Conservation (phyloP, 805 yeast species). For the Lachancea sp. region DNA sequence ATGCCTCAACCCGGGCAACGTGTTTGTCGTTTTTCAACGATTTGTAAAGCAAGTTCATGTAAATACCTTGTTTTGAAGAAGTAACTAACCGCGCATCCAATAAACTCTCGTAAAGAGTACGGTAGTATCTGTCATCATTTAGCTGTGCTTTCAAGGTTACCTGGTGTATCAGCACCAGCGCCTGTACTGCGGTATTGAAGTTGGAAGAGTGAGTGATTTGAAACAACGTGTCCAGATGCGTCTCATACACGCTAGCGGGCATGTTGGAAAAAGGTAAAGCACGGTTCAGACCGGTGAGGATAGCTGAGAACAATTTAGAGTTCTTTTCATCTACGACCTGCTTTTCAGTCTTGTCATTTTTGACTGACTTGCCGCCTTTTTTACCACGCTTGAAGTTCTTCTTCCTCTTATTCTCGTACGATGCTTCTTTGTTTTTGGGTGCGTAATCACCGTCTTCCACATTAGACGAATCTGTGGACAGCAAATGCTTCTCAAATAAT, state of each 20-base stretch:
- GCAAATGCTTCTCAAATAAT: constrained; percentile 73
- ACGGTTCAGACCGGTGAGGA: constrained; percentile 90
- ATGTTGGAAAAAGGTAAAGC: constrained; percentile 88
- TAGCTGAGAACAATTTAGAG: constrained; percentile 78
- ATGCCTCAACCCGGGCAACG: constrained; percentile 67
- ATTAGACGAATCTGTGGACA: constrained; percentile 52
- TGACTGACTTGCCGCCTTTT: constrained; percentile 80
- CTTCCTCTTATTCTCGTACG: constrained; percentile 57
- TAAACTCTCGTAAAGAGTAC: constrained; percentile 84
- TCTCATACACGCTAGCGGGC: constrained; percentile 59
- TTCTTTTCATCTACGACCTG: constrained; percentile 73
- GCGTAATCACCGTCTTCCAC: constrained; percentile 36
- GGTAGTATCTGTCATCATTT: constrained; percentile 64
- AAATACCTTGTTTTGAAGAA: constrained; percentile 92
- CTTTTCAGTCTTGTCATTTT: constrained; percentile 53
- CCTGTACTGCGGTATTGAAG: constrained; percentile 90
- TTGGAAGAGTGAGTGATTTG: constrained; percentile 90
- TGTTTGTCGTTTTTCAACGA: constrained; percentile 69
- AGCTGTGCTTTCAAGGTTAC: constrained; percentile 57
- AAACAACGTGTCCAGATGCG: constrained; percentile 78
- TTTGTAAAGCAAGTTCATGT: constrained; percentile 77
- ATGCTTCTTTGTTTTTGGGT: constrained; percentile 32
- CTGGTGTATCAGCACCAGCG: constrained; percentile 77
- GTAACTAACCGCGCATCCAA: constrained; percentile 73
- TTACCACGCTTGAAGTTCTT: constrained; percentile 75